Evolutionary conservation across 1,139 yeast species (phyloP), one percentile per base, ranked within the genome.

Genomic region (Pichia kudriavzevii): DNA sequence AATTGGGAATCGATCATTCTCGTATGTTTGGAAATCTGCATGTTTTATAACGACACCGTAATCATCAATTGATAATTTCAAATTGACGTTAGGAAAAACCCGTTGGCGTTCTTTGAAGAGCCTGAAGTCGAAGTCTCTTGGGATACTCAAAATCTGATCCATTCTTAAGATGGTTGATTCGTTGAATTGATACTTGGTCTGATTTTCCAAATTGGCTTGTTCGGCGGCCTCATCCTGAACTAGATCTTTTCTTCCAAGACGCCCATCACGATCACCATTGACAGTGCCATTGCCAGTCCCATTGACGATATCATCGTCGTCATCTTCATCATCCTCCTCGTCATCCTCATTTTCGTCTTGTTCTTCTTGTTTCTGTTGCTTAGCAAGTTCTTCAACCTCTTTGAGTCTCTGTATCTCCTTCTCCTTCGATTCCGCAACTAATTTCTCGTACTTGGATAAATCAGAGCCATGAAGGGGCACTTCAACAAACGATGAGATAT

Each of bases 21-120:
- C 75, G 45, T 68, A 69, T 38, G 72, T 70, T 25, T 39, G 41
- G 50, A 79, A 84, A 47, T 81, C 83, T 27, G 77, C 74, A 27
- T 64, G 63, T 39, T 76, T 72, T 22, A 83, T 74, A 1, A 78
- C 60, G 40, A 75, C 79, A 18, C 97, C 97, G 54, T 88, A 91
- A 49, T 88, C 97, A 53, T 91, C 97, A 31, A 68, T 64, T 44
- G 79, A 73, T 19, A 69, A 66, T 44, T 75, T 72, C 19, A 67
- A 65, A 2, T 72, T 69, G 9, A 70, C 62, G 47, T 67, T 77
- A 8, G 95, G 97, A 50, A 87, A 88, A 82, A 81, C 79, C 30
- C 79, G 75, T 38, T 80, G 78, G 44, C 81, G 69, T 4, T 79
- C 75, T 40, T 70, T 69, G 20, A 77, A 61, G 32, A 63, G 66